Percentiles rank a stretch among this genome's conserved stretches.
Evolutionary conservation across 768 basidiomycete species (phyloP).

Genomic region (Inosperma sp.): DNA sequence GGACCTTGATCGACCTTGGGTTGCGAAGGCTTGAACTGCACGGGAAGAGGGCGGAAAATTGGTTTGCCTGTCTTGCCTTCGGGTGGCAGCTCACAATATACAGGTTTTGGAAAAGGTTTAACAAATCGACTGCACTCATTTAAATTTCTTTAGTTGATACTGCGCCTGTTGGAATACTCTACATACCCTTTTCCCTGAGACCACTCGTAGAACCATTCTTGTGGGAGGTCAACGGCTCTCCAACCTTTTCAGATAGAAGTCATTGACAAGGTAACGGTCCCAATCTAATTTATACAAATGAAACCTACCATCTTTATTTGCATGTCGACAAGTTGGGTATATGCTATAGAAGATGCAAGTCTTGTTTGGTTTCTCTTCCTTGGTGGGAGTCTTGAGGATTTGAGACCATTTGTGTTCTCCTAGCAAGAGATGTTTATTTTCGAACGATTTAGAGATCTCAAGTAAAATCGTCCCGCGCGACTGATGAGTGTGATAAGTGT

Average conservation of each 20-base stretch:
- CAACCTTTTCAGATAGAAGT: conserved; percentile 38
- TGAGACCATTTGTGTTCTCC: conserved; percentile 50
- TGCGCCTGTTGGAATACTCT: background rate
- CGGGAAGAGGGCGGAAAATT: conserved; percentile 43
- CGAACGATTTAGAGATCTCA: conserved; percentile 40
- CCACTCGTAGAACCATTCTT: conserved; percentile 41
- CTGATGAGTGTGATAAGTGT: conserved; percentile 19
- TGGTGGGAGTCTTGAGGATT: conserved; percentile 37
- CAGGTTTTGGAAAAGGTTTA: conserved; percentile 38
- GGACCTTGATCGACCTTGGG: conserved; percentile 24
- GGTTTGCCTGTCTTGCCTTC: conserved; percentile 43
- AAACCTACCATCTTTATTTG: conserved; percentile 48
- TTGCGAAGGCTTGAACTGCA: conserved; percentile 30
- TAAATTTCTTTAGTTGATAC: background rate
- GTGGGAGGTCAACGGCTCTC: conserved; percentile 43
- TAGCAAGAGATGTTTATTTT: conserved; percentile 34
- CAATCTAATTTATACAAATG: background rate
- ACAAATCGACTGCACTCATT: conserved; percentile 28
- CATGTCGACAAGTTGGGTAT: conserved; percentile 39
- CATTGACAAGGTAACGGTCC: background rate
- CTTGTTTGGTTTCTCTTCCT: conserved; percentile 34
- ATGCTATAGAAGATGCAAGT: conserved; percentile 42
- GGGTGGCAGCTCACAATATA: conserved; percentile 37
- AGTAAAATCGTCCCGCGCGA: conserved; percentile 46
- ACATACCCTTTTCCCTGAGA: conserved; percentile 31